phyloP scores from a whole-genome alignment of 2,329 filamentous ascomycete genomes.

The Xylaria sp. region DNA sequence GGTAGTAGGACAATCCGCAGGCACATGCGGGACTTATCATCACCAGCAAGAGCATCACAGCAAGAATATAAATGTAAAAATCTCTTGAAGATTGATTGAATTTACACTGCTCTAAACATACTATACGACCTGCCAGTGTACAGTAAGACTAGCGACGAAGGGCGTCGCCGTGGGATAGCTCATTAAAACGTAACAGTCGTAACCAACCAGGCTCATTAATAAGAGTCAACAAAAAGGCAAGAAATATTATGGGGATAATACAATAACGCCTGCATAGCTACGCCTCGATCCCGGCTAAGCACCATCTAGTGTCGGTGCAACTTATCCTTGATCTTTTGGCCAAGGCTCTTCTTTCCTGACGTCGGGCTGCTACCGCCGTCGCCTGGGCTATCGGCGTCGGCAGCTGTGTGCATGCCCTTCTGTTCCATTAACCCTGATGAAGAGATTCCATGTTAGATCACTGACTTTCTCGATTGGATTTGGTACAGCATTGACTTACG shows the following conservation, averaged over 20 bases:
- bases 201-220: neutral
- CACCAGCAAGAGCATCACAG: neutral
- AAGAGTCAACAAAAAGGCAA: neutral
- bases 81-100: neutral
- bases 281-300: neutral
- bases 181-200: neutral
- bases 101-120: neutral
- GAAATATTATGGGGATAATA: slow-evolving; percentile 3
- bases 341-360: slow-evolving; percentile 63
- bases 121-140: neutral
- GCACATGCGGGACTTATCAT: no score
- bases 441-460: slow-evolving; percentile 22
- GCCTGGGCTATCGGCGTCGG: slow-evolving; percentile 39
- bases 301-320: slow-evolving; percentile 62
- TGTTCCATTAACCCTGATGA: slow-evolving; percentile 63
- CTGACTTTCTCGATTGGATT: neutral
- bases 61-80: neutral
- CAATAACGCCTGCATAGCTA: neutral
- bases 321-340: slow-evolving; percentile 76
- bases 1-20: neutral
- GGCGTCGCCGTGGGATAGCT: neutral
- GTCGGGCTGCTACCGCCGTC: slow-evolving; percentile 40
- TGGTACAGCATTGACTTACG: slow-evolving; percentile 57
- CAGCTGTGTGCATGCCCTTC: slow-evolving; percentile 58
- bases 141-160: neutral